Conservation (phyloP, 1,139 yeast species). For the Diutina rugosa region DNA sequence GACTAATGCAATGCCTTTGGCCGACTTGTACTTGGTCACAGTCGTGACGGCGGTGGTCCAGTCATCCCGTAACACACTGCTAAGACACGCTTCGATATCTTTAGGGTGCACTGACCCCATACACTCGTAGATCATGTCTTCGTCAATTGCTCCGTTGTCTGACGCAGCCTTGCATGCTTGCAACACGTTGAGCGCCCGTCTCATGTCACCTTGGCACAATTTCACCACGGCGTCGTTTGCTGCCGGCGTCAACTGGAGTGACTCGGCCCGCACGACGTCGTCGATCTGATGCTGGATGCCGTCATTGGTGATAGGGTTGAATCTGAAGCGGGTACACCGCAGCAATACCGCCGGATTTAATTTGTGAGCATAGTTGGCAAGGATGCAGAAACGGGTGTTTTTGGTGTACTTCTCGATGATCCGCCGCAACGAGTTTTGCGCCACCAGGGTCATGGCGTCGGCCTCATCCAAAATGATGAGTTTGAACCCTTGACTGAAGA, state of each 20-base stretch:
- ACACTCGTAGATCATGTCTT: conserved; percentile 78
- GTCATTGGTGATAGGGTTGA: conserved; percentile 60
- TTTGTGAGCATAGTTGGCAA: conserved; percentile 94
- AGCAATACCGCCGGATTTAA: conserved; percentile 89
- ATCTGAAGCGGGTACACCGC: conserved; percentile 90
- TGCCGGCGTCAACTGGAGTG: conserved; percentile 38
- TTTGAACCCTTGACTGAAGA: conserved; percentile 72
- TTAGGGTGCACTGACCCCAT: conserved; percentile 92
- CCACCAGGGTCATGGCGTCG: conserved; percentile 96
- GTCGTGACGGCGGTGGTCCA: conserved; percentile 74
- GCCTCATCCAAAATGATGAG: conserved; percentile 93
- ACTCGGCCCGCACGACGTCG: conserved; percentile 57
- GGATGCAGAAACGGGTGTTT: conserved; percentile 88
- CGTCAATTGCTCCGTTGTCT: conserved; percentile 37
- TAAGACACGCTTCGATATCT: conserved; percentile 65
- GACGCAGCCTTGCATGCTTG: conserved; percentile 87
- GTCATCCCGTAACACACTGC: conserved; percentile 71
- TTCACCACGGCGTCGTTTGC: conserved; percentile 58
- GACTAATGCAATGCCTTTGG: conserved; percentile 79
- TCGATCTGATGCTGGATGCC: conserved; percentile 60
- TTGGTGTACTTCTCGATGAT: conserved; percentile 89
- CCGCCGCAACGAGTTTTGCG: conserved; percentile 89
- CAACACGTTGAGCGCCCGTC: conserved; percentile 83
- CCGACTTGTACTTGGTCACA: conserved; percentile 44
- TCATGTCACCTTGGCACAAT: conserved; percentile 87